Percentiles rank a stretch among this genome's conserved stretches.
phyloP scores from a whole-genome alignment of 1,139 yeast species.

The Pichia sp. region DNA sequence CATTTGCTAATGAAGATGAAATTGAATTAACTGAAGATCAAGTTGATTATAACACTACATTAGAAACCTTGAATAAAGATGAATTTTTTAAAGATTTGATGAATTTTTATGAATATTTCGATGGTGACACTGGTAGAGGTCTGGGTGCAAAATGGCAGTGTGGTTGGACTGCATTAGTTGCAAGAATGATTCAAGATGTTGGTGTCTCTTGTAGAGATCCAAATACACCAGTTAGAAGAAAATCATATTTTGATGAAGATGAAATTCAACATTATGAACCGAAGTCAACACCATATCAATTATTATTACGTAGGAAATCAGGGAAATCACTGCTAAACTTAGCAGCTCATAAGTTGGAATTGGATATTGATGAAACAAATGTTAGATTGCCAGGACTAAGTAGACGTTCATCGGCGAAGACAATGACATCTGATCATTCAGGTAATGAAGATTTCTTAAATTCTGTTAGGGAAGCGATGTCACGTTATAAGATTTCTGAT shows the following conservation, averaged over 20 bases:
- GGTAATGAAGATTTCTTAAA: conserved; percentile 38
- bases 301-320: conserved; percentile 50
- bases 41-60: conserved; percentile 25
- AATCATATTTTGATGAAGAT: conserved; percentile 29
- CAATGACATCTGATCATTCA: conserved; percentile 23
- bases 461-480: conserved; percentile 51
- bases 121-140: conserved; percentile 94
- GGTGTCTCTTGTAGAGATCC: conserved; percentile 58
- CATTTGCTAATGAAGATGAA: conserved; percentile 31
- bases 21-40: conserved; percentile 14
- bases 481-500: conserved; percentile 38
- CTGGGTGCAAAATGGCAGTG: conserved; percentile 93
- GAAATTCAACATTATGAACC: conserved; percentile 47
- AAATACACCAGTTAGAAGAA: conserved; percentile 30
- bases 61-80: conserved; percentile 53
- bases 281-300: conserved; percentile 39
- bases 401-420: conserved; percentile 25
- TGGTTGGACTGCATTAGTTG: conserved; percentile 96
- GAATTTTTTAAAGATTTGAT: conserved; percentile 70
- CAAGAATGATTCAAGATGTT: conserved; percentile 89
- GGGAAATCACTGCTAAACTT: conserved; percentile 63
- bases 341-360: conserved; percentile 60
- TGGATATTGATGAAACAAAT: conserved; percentile 52
- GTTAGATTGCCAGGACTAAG: conserved; percentile 27
- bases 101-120: conserved; percentile 85